Conservation (phyloP, 257 asterid genomes). For the Fraxinus americana region DNA sequence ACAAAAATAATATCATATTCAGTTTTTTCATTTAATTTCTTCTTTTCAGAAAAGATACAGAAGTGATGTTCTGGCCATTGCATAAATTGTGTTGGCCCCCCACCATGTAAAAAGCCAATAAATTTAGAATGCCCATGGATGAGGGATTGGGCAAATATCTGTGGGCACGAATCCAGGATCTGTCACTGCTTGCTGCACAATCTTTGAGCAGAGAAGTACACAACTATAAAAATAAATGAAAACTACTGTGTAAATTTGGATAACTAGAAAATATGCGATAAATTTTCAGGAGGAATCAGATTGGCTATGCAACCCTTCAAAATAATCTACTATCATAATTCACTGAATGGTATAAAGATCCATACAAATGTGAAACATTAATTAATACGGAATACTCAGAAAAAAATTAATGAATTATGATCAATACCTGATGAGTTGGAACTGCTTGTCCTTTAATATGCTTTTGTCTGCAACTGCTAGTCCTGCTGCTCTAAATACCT, state of each 20-base stretch:
- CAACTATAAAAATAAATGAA: background rate
- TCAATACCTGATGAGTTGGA: slow-evolving; percentile 86
- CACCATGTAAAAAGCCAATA: background rate
- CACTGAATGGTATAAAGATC: background rate
- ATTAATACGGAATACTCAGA: background rate
- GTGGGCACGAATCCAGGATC: background rate
- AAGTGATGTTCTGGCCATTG: background rate
- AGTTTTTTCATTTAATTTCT: background rate
- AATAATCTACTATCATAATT: background rate
- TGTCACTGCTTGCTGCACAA: background rate
- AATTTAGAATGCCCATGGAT: background rate
- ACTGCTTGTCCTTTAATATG: slow-evolving; percentile 84
- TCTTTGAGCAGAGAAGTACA: background rate
- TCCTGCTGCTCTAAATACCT: slow-evolving; percentile 85
- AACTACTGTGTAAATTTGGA: background rate
- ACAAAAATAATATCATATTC: background rate
- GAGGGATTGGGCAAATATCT: background rate
- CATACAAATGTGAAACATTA: slow-evolving; percentile 6
- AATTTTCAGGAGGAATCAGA: background rate
- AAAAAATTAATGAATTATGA: background rate
- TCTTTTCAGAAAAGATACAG: background rate
- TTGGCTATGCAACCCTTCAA: background rate
- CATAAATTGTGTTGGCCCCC: background rate
- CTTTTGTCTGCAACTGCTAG: slow-evolving; percentile 77
- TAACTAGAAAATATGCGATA: slow-evolving; percentile 15